Conservation (phyloP, 768 basidiomycete genomes). For the Termitomyces sp. region DNA sequence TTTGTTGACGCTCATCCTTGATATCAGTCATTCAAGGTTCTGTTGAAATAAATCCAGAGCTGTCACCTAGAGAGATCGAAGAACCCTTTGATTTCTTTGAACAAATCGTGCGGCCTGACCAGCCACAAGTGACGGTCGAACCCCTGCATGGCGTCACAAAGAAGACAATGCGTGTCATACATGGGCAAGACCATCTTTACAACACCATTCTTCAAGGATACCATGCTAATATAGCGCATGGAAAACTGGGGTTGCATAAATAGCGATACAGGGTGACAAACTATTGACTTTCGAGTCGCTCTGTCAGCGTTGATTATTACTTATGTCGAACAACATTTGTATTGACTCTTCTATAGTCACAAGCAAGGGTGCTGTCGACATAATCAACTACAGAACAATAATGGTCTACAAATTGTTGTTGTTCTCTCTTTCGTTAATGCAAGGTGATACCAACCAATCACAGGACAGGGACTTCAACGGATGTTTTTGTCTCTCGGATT, state of each 20-base stretch:
- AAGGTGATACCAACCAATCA: no score
- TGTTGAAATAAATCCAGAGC: slow-evolving; percentile 39
- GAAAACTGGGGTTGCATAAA: neutral
- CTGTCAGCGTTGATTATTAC: neutral
- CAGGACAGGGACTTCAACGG: no score
- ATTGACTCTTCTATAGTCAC: no score
- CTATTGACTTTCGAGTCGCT: neutral
- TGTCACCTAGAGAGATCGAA: slow-evolving; percentile 47
- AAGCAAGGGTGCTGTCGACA: no score
- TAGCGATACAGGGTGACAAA: neutral
- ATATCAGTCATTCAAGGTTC: slow-evolving; percentile 46
- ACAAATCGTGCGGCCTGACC: slow-evolving; percentile 21
- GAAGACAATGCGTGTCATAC: neutral
- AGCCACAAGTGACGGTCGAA: slow-evolving; percentile 14
- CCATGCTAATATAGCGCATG: neutral
- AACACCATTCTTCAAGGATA: neutral
- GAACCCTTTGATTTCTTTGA: slow-evolving; percentile 30
- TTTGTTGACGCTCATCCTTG: neutral
- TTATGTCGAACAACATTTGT: no score
- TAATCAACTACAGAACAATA: no score
- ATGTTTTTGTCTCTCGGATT: no score
- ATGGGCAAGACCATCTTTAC: neutral
- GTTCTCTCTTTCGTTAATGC: no score
- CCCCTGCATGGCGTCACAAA: neutral
- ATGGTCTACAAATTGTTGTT: no score